A percentile compares a stretch with the other conserved stretches of the same genome.
Conservation (phyloP, 805 yeast genomes). For the Spathaspora girioi region DNA sequence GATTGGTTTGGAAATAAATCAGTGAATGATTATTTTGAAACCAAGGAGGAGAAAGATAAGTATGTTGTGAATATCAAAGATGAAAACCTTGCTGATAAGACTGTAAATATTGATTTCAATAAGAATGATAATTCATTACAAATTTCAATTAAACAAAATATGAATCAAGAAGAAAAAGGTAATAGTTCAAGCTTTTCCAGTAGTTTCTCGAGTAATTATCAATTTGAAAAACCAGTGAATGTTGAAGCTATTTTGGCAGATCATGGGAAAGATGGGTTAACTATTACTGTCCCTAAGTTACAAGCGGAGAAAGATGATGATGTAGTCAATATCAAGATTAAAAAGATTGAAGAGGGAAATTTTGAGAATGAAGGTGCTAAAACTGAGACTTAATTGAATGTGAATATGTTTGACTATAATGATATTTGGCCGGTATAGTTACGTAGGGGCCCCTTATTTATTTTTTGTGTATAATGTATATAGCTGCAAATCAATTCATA, state of each 20-base stretch:
- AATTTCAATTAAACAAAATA: neutral
- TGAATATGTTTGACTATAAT: neutral
- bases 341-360: neutral
- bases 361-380: neutral
- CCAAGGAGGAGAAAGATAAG: neutral
- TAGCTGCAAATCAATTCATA: neutral
- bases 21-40: neutral
- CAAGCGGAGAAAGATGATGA: neutral
- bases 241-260: neutral
- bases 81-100: neutral
- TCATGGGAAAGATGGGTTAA: neutral
- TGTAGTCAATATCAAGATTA: neutral
- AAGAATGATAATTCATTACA: neutral
- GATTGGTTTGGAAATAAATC: neutral
- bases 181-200: neutral
- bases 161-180: neutral
- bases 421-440: no score
- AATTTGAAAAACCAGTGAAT: neutral
- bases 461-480: neutral
- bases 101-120: neutral
- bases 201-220: conserved; percentile 1
- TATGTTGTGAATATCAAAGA: neutral
- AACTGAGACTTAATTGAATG: neutral
- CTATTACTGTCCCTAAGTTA: conserved; percentile 1
- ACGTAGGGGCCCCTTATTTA: no score